Percentiles rank a stretch among this genome's conserved stretches.
phyloP scores from a whole-genome alignment of 129 eudicot species.

The Tagetes patula region DNA sequence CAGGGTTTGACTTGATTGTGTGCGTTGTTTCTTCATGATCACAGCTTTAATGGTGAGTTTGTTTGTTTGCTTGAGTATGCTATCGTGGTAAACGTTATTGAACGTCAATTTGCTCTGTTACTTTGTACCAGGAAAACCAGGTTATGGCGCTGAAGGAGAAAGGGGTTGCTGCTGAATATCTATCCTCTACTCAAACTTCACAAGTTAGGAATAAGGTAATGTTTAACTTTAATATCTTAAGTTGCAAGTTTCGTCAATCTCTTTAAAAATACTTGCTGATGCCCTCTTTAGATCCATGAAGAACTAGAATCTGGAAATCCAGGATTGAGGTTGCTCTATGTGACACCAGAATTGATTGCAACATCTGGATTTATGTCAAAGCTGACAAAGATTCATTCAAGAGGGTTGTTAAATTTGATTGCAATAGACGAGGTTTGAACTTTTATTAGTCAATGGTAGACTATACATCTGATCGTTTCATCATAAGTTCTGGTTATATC shows the following conservation, averaged over 20 bases:
- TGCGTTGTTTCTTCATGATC: conserved; percentile 31
- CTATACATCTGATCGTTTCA: conserved; percentile 1
- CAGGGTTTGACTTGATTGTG: conserved; percentile 40
- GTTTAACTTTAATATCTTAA: neutral
- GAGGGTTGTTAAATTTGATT: conserved; percentile 83
- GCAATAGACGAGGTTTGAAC: conserved; percentile 89
- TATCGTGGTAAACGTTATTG: neutral
- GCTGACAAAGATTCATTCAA: conserved; percentile 62
- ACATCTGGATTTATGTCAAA: conserved; percentile 78
- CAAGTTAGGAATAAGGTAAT: conserved; percentile 75
- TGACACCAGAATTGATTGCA: conserved; percentile 96
- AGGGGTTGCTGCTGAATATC: conserved; percentile 89
- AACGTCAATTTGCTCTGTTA: neutral
- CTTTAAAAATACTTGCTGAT: neutral
- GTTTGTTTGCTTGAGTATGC: neutral
- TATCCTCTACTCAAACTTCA: conserved; percentile 79
- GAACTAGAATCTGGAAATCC: conserved; percentile 95
- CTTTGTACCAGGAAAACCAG: conserved; percentile 75
- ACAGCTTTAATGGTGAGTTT: conserved; percentile 89
- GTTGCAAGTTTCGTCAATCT: neutral
- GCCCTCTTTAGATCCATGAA: conserved; percentile 58
- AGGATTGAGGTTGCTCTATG: conserved; percentile 77
- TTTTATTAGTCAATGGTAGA: neutral
- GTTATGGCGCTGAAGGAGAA: conserved; percentile 79
- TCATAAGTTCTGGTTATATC: neutral